Evolutionary conservation across 768 basidiomycete genomes (phyloP), one percentile per base, ranked within the genome.

Genomic region (Russula virescens): DNA sequence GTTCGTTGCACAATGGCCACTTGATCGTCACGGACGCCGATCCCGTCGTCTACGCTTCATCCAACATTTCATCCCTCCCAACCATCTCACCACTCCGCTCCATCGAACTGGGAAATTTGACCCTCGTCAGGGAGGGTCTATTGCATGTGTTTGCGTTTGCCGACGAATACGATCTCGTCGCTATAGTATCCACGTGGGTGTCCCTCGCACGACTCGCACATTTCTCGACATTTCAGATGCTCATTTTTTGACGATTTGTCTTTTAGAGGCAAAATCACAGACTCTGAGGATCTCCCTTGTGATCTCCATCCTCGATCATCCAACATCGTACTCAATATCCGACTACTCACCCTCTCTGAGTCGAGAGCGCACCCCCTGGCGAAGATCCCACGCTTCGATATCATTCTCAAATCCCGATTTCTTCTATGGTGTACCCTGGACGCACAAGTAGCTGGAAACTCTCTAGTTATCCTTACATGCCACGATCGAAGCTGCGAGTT

Each of bases 111-210:
- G 52, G 58, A 16, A 64, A 64, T 55, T 38, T 54, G 51, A 63
- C 58, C 31, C 47, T 49, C n/a, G 42, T 60, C 31, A 55, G 31
- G 25, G 58, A 64, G 16, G 63, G 63, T 46, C 40, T 64, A 16
- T 28, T 64, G 5, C 63, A 64, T 45, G 53, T 54, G 26, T 64
- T 64, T 43, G 63, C 63, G 5, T 64, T 64, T 28, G 53, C 63
- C 5, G 53, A 64, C 31, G 63, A 64, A 31, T 55, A 55, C 34
- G 53, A 64, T 23, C 63, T 64, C 6, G 63, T 55, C 23, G 63
- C 42, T 8, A 55, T 60, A 14, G 40, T 64, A 28, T 59, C 63
- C 18, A 60, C 46, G 63, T 64, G 40, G 18, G 63, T 64, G 19
- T 49, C 23, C 8, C 19, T 18, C n/a, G 23, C 10, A 31, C 34